phyloP scores from a whole-genome alignment of 495 filamentous ascomycete genomes.

The Xylaria scruposa region DNA sequence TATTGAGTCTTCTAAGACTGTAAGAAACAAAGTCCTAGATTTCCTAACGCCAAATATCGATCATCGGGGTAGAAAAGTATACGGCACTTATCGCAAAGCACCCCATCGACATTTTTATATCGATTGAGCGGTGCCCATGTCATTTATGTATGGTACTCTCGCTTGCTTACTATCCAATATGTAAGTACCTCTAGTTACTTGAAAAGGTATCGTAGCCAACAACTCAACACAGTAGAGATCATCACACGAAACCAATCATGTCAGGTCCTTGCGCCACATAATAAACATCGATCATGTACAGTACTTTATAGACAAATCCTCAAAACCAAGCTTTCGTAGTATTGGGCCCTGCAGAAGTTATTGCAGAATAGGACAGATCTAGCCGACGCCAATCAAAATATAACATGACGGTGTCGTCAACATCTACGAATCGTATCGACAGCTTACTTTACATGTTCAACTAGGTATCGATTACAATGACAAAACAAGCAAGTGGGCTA shows the following conservation, averaged over 20 bases:
- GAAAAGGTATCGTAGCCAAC: neutral
- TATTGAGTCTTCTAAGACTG: too few relatives aligned
- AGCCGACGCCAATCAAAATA: neutral
- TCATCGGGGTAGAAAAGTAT: neutral
- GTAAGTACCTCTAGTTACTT: neutral
- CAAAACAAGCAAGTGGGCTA: neutral
- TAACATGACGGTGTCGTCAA: neutral
- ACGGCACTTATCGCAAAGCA: neutral
- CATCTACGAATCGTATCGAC: neutral
- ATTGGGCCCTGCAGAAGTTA: neutral
- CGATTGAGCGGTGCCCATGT: neutral
- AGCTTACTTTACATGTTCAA: neutral
- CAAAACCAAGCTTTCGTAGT: neutral
- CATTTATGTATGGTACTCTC: constrained; percentile 17
- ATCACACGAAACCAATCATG: neutral
- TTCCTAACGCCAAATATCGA: neutral
- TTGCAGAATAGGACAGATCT: neutral
- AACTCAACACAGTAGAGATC: neutral
- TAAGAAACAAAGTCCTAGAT: too few relatives aligned
- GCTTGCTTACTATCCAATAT: constrained; percentile 15
- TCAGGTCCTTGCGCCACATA: constrained; percentile 15
- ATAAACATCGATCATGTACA: neutral
- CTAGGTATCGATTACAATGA: neutral
- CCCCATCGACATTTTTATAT: neutral
- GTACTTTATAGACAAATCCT: constrained; percentile 11